These are phyloP conservation scores for Gaeumannomyces tritici DNA, from an alignment of 2,329 filamentous ascomycete species.

Conservation along the genomic window DNA sequence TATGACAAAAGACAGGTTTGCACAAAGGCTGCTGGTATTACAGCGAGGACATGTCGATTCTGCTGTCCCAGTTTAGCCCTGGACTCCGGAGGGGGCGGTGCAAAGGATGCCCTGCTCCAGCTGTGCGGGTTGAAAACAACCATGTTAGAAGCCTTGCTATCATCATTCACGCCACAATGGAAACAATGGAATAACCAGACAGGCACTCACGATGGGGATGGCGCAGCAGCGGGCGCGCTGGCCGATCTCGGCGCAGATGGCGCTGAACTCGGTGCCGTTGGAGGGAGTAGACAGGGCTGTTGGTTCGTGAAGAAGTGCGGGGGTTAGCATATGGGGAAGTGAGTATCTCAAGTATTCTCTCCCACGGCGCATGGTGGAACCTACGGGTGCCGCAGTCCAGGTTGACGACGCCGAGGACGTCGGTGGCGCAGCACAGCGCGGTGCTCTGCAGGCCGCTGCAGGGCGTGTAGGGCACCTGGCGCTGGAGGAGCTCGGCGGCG, in stretches of 20 bases:
- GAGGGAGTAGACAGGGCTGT: slow-evolving; percentile 11
- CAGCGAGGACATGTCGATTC: not conserved
- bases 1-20: not conserved
- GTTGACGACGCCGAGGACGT: slow-evolving; percentile 47
- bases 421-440: slow-evolving; percentile 51
- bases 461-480: slow-evolving; percentile 26
- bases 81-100: slow-evolving; percentile 19
- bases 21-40: not conserved
- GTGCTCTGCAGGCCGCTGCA: slow-evolving; percentile 32
- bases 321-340: too few relatives aligned
- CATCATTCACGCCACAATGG: too few relatives aligned
- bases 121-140: slow-evolving; percentile 5
- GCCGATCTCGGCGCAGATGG: slow-evolving; percentile 35
- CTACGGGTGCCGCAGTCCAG: slow-evolving; percentile 46
- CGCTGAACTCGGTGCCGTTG: slow-evolving; percentile 14
- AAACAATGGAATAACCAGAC: too few relatives aligned
- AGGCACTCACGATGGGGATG: slow-evolving; percentile 31
- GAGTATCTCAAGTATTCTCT: too few relatives aligned
- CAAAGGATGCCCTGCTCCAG: slow-evolving; percentile 23
- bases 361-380: slow-evolving; percentile 20
- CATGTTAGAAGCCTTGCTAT: not conserved
- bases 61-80: not conserved
- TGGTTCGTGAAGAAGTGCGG: not conserved
- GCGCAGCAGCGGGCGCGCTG: slow-evolving; percentile 50
- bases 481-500: slow-evolving; percentile 20